Conservation (phyloP, 495 filamentous ascomycete species). For the Aspergillus cristatus region DNA sequence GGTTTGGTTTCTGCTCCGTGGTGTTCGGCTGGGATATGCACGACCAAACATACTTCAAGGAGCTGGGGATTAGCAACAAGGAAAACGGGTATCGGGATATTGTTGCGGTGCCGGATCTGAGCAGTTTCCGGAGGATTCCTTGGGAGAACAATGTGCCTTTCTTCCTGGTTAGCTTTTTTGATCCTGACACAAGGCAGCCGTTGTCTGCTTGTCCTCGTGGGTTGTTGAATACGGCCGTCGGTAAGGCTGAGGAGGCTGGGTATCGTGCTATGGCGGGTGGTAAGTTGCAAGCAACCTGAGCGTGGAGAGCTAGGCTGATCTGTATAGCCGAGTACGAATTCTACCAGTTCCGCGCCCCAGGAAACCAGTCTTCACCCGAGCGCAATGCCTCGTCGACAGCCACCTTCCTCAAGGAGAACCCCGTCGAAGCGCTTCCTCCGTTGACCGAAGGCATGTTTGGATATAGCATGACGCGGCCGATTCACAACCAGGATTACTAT, state of each 20-base stretch:
- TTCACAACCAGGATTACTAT: slow-evolving; percentile 91
- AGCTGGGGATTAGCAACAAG: slow-evolving; percentile 82
- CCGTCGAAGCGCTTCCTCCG: slow-evolving; percentile 58
- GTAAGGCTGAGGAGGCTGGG: slow-evolving; percentile 55
- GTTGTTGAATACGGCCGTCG: slow-evolving; percentile 56
- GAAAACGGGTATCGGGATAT: slow-evolving; percentile 90
- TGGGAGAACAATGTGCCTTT: slow-evolving; percentile 94
- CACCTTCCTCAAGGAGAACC: slow-evolving; percentile 61
- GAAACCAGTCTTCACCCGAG: slow-evolving; percentile 33
- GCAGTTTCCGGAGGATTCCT: slow-evolving; percentile 78
- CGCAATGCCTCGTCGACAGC: slow-evolving; percentile 65
- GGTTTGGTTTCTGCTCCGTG: slow-evolving; percentile 96
- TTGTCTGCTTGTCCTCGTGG: slow-evolving; percentile 78
- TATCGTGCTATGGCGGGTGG: slow-evolving; percentile 89
- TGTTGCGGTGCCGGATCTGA: slow-evolving; percentile 73
- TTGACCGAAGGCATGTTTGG: slow-evolving; percentile 98
- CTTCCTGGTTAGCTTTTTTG: slow-evolving; percentile 82
- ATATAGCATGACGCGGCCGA: slow-evolving; percentile 85
- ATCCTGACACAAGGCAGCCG: slow-evolving; percentile 43
- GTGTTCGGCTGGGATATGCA: slow-evolving; percentile 99
- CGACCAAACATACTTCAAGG: slow-evolving; percentile 76
- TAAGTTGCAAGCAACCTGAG: slow-evolving; percentile 24
- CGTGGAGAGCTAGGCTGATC: slow-evolving; percentile 4
- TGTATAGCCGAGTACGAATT: slow-evolving; percentile 88
- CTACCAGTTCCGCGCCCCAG: slow-evolving; percentile 77